phyloP scores from a whole-genome alignment of 2,329 filamentous ascomycete genomes.

The Pseudomassariella vexata region DNA sequence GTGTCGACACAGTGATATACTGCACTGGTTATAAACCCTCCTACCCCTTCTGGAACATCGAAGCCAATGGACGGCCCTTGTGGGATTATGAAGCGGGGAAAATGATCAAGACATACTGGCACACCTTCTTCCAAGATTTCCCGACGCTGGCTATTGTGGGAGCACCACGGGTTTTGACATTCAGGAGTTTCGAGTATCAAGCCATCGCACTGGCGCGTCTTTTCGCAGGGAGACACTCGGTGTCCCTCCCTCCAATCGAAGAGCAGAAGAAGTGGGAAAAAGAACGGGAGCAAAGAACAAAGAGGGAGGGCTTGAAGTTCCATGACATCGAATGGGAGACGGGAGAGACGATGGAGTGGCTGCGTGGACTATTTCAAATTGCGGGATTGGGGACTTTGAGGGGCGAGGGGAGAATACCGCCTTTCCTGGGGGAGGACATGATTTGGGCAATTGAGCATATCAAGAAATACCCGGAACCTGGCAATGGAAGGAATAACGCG shows the following conservation, averaged over 20 bases:
- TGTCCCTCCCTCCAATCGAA: slow-evolving; percentile 28
- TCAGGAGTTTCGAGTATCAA: slow-evolving; percentile 51
- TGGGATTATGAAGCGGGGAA: slow-evolving; percentile 43
- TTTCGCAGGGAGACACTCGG: slow-evolving; percentile 34
- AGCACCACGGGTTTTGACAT: slow-evolving; percentile 44
- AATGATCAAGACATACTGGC: slow-evolving; percentile 40
- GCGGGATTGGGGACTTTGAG: slow-evolving; percentile 41
- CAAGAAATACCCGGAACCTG: slow-evolving; percentile 36
- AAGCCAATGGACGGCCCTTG: slow-evolving; percentile 36
- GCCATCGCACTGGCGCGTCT: slow-evolving; percentile 45
- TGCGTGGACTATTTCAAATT: slow-evolving; percentile 38
- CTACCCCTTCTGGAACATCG: slow-evolving; percentile 43
- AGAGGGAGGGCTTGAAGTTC: slow-evolving; percentile 33
- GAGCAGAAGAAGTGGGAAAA: slow-evolving; percentile 42
- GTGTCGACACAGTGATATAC: slow-evolving; percentile 34
- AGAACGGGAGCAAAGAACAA: slow-evolving; percentile 25
- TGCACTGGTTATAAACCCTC: slow-evolving; percentile 37
- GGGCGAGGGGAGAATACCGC: slow-evolving; percentile 41
- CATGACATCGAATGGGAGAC: slow-evolving; percentile 48
- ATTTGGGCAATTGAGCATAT: slow-evolving; percentile 43
- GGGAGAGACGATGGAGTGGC: slow-evolving; percentile 43
- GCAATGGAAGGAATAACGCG: background rate
- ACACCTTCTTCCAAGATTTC: slow-evolving; percentile 45
- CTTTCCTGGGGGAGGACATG: slow-evolving; percentile 34
- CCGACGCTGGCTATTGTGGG: slow-evolving; percentile 45